These are phyloP conservation scores for Somion occarium DNA, from an alignment of 1,284 basidiomycete genomes.

Conservation along the genomic window DNA sequence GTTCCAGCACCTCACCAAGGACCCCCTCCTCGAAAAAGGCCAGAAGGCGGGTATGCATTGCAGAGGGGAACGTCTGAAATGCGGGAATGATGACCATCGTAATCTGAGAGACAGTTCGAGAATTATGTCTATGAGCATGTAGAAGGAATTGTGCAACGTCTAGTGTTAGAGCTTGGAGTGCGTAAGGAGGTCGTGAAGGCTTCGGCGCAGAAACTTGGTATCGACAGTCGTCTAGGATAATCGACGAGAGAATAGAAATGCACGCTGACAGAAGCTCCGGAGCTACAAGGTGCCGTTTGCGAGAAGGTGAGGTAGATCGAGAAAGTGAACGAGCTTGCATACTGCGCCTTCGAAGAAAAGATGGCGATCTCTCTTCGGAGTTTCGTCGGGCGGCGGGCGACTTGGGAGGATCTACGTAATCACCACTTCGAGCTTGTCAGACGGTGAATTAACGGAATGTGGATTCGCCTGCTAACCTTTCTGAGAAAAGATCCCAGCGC, in stretches of 20 bases:
- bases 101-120: conserved; percentile 50
- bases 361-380: conserved; percentile 4
- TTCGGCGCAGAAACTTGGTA: conserved; percentile 51
- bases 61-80: conserved; percentile 55
- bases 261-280: conserved; percentile 54
- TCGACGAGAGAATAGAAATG: conserved; percentile 55
- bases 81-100: conserved; percentile 63
- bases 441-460: not conserved
- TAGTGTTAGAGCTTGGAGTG: conserved; percentile 57
- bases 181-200: conserved; percentile 57
- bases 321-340: conserved; percentile 35
- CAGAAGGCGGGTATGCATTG: conserved; percentile 56
- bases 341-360: conserved; percentile 10
- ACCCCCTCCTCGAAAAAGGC: conserved; percentile 59
- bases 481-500: conserved; percentile 53
- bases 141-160: conserved; percentile 61
- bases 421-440: not conserved
- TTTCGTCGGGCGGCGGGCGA: not conserved
- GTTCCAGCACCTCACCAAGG: conserved; percentile 44
- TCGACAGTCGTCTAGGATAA: conserved; percentile 66
- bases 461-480: conserved; percentile 36
- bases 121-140: conserved; percentile 45
- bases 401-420: not conserved
- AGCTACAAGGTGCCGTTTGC: conserved; percentile 27
- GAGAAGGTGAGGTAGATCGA: conserved; percentile 44